Evolutionary conservation across 108 stramenopile genomes (phyloP).

Genomic region (Nannochloropsis gaditana): DNA sequence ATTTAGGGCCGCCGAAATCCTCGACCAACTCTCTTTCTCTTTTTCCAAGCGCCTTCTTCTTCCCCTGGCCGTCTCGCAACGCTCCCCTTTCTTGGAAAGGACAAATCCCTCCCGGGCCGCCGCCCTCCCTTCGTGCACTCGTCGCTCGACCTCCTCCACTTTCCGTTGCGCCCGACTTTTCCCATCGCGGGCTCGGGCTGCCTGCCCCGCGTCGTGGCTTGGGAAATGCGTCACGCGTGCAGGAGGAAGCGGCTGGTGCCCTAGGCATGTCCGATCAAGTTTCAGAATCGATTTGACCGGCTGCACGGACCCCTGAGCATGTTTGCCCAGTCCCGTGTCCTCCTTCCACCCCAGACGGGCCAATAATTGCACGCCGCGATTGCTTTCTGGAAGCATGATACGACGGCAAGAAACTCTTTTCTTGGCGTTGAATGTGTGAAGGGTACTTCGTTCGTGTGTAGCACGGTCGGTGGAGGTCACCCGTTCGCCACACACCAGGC

Average conservation of each 20-base stretch:
- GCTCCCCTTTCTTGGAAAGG: background rate
- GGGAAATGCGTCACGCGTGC: slow-evolving; percentile 44
- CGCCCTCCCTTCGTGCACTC: background rate
- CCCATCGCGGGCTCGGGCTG: slow-evolving; percentile 33
- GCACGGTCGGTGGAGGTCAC: background rate
- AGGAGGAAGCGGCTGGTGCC: slow-evolving; percentile 24
- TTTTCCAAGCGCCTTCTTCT: background rate
- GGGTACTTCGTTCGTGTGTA: slow-evolving; percentile 1
- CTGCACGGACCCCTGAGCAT: slow-evolving; percentile 28
- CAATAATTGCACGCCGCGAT: slow-evolving; percentile 40
- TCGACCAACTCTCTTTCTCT: background rate
- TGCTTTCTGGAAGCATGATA: slow-evolving; percentile 31
- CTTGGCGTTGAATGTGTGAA: background rate
- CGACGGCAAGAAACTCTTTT: background rate
- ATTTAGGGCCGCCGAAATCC: background rate
- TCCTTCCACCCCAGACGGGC: slow-evolving; percentile 39
- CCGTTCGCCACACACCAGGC: background rate
- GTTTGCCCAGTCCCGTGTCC: slow-evolving; percentile 35
- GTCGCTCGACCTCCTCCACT: slow-evolving; percentile 23
- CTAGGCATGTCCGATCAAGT: slow-evolving; percentile 26
- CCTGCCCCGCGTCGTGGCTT: slow-evolving; percentile 27
- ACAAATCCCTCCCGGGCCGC: background rate
- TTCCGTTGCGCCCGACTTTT: slow-evolving; percentile 32
- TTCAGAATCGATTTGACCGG: slow-evolving; percentile 36
- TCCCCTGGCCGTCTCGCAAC: background rate